Percentiles rank a stretch among this genome's conserved stretches.
phyloP scores from a whole-genome alignment of 192 early-diverging fungal species.

The Ambispora gerdemannii region DNA sequence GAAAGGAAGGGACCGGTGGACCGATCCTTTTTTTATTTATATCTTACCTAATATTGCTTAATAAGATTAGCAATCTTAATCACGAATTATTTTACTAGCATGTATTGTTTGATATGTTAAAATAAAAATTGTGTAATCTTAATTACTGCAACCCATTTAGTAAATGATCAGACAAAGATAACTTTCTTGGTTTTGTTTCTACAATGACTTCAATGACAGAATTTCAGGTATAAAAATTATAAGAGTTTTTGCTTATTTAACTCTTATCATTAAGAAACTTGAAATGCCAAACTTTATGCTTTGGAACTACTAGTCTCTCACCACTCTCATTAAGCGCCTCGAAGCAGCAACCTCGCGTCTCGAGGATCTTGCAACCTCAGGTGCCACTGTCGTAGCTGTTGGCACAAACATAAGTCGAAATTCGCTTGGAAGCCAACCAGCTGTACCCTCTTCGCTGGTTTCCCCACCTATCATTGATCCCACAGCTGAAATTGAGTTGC shows the following conservation, averaged over 20 bases:
- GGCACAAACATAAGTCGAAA: conserved; percentile 38
- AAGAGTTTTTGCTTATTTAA: no score
- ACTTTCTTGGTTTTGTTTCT: no score
- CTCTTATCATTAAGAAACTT: background rate
- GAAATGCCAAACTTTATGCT: background rate
- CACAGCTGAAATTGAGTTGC: conserved; percentile 33
- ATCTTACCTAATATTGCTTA: no score
- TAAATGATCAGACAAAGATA: no score
- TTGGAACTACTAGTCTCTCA: conserved; percentile 44
- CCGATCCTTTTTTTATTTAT: no score
- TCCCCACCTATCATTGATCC: conserved; percentile 33
- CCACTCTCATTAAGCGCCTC: conserved; percentile 80
- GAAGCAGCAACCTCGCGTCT: conserved; percentile 89
- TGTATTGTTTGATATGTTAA: no score
- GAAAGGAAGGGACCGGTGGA: no score
- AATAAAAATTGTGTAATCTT: no score
- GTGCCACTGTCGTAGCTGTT: conserved; percentile 45
- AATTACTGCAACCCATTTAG: no score
- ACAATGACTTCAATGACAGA: background rate
- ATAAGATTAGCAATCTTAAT: no score
- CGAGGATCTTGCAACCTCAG: conserved; percentile 73
- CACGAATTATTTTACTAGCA: no score
- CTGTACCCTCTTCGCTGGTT: conserved; percentile 37
- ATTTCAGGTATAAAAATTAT: background rate
- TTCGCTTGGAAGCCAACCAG: conserved; percentile 35